Evolutionary conservation across 257 asterid genomes (phyloP).

Genomic region (Jacaranda mimosifolia): DNA sequence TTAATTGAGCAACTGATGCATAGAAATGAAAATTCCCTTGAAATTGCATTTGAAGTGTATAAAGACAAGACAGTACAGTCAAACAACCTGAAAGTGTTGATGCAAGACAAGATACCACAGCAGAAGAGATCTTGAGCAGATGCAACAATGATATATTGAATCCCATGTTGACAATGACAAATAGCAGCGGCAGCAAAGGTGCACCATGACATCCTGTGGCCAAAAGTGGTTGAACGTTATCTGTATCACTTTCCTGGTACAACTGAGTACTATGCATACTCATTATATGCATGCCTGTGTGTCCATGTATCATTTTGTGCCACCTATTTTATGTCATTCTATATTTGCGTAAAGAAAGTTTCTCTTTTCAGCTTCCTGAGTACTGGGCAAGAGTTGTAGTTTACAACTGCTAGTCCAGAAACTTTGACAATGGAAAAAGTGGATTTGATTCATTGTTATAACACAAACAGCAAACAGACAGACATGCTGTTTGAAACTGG

Average conservation of each 20-base stretch:
- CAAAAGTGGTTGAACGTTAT: conserved; percentile 27
- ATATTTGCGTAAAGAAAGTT: not conserved
- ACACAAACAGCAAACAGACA: not conserved
- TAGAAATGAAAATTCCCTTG: not conserved
- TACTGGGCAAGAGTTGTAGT: not conserved
- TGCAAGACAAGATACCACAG: conserved; percentile 95
- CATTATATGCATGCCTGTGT: not conserved
- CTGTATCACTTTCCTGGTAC: conserved; percentile 23
- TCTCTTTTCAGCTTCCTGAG: not conserved
- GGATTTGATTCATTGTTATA: not conserved
- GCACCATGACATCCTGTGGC: conserved; percentile 88
- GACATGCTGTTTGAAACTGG: not conserved
- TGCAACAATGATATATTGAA: conserved; percentile 86
- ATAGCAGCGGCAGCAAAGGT: conserved; percentile 84
- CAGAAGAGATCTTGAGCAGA: conserved; percentile 93
- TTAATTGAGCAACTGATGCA: not conserved
- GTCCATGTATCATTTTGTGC: not conserved
- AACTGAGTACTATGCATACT: not conserved
- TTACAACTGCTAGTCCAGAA: conserved; percentile 4
- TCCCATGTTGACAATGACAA: conserved; percentile 88
- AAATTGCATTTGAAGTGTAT: conserved; percentile 24
- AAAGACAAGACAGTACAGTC: not conserved
- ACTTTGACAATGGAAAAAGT: not conserved
- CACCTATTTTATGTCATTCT: not conserved
- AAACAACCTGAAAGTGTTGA: conserved; percentile 90